phyloP scores from a whole-genome alignment of 768 basidiomycete genomes.

The Scleroderma bovista region DNA sequence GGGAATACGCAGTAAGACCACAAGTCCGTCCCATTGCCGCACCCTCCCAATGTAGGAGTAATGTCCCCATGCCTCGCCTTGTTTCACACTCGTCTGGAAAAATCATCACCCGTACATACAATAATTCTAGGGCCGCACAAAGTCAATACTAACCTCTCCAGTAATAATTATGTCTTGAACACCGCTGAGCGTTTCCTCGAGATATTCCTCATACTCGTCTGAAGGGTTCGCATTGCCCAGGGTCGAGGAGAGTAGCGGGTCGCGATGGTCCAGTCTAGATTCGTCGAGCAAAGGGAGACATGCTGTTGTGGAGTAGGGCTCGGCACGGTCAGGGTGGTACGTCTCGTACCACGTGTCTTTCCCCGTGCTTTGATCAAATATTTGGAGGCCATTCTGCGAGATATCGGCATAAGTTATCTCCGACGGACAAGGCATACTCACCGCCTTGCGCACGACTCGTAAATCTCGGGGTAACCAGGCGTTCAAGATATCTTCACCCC shows the following conservation, averaged over 20 bases:
- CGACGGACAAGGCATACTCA: constrained; percentile 17
- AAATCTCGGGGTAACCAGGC: constrained; percentile 42
- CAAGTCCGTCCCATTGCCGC: constrained; percentile 46
- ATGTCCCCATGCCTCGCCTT: constrained; percentile 47
- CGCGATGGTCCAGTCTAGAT: constrained; percentile 14
- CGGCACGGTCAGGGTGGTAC: constrained; percentile 33
- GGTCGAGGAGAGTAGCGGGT: constrained; percentile 12
- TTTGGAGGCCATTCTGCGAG: constrained; percentile 36
- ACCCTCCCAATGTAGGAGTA: constrained; percentile 43
- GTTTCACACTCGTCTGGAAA: constrained; percentile 36
- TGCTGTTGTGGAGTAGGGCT: constrained; percentile 32
- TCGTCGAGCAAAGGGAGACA: constrained; percentile 21
- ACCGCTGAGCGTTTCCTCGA: constrained; percentile 34
- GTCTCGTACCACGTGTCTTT: constrained; percentile 41
- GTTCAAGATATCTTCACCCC: constrained; percentile 43
- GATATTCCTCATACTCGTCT: constrained; percentile 36
- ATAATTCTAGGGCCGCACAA: neutral
- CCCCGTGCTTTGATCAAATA: constrained; percentile 37
- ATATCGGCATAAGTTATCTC: constrained; percentile 9
- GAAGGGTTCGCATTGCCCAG: constrained; percentile 16
- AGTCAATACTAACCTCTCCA: constrained; percentile 37
- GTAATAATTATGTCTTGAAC: constrained; percentile 49
- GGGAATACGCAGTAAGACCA: constrained; percentile 40
- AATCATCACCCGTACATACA: neutral
- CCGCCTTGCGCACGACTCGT: constrained; percentile 28